phyloP scores from a whole-genome alignment of 2,329 filamentous ascomycete species.

The Cladobotryum protrusum region DNA sequence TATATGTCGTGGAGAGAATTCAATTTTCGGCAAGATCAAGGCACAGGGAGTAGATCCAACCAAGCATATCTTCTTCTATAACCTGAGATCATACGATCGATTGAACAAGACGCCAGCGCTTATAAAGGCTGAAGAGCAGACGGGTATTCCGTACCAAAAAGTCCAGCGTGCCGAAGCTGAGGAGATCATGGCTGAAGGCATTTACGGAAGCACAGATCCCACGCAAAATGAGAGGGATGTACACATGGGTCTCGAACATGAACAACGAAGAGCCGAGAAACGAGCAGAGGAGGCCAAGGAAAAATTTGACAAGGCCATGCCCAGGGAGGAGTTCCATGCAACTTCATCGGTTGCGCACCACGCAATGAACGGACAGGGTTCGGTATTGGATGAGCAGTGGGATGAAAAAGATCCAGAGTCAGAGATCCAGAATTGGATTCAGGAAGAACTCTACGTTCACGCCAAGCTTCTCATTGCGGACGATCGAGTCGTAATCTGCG shows the following conservation, averaged over 20 bases:
- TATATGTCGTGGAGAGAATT: slow-evolving; percentile 84
- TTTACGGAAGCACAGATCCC: slow-evolving; percentile 51
- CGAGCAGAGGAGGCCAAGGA: slow-evolving; percentile 41
- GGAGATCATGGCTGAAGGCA: slow-evolving; percentile 72
- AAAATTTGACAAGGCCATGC: slow-evolving; percentile 45
- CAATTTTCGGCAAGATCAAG: slow-evolving; percentile 73
- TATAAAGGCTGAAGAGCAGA: slow-evolving; percentile 68
- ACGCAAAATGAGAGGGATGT: slow-evolving; percentile 35
- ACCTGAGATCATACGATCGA: slow-evolving; percentile 85
- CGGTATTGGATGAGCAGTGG: slow-evolving; percentile 65
- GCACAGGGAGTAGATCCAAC: slow-evolving; percentile 69
- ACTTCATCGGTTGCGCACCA: slow-evolving; percentile 59
- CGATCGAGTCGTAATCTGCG: slow-evolving; percentile 77
- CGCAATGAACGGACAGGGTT: slow-evolving; percentile 64
- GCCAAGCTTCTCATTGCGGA: slow-evolving; percentile 86
- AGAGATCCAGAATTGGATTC: slow-evolving; percentile 84
- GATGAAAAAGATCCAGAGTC: slow-evolving; percentile 62
- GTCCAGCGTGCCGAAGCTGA: slow-evolving; percentile 84
- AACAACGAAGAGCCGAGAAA: slow-evolving; percentile 32
- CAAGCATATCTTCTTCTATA: slow-evolving; percentile 88
- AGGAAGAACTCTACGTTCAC: slow-evolving; percentile 95
- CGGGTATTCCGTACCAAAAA: slow-evolving; percentile 78
- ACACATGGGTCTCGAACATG: slow-evolving; percentile 40
- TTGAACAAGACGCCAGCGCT: slow-evolving; percentile 75
- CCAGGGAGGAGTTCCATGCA: slow-evolving; percentile 31